These are phyloP conservation scores for Ceratonia siliqua DNA, from an alignment of 306 rosid species.

Conservation along the genomic window DNA sequence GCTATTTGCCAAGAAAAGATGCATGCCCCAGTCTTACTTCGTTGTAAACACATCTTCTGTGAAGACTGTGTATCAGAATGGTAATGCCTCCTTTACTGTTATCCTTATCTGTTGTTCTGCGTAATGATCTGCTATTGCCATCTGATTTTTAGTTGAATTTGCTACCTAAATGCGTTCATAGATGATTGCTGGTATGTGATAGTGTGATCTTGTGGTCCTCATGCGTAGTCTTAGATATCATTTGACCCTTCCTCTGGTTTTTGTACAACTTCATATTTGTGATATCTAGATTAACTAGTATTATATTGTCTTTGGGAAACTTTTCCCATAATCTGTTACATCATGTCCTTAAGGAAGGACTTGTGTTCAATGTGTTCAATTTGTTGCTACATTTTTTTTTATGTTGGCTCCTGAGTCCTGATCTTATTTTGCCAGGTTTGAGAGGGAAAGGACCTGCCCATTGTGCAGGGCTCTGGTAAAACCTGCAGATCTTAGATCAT, in stretches of 20 bases:
- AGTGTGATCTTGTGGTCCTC: not conserved
- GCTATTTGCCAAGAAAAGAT: slow-evolving; percentile 99
- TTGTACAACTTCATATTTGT: not conserved
- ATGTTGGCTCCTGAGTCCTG: slow-evolving; percentile 24
- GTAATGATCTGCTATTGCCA: slow-evolving; percentile 6
- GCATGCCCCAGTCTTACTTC: slow-evolving; percentile 89
- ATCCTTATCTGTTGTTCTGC: slow-evolving; percentile 6
- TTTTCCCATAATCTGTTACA: not conserved
- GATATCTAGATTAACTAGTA: not conserved
- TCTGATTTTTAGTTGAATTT: slow-evolving; percentile 20
- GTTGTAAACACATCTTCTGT: slow-evolving; percentile 96
- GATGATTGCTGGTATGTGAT: slow-evolving; percentile 1
- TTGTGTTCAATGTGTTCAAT: not conserved
- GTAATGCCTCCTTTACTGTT: slow-evolving; percentile 49
- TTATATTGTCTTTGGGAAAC: not conserved
- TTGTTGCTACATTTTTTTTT: not conserved
- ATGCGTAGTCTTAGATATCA: not conserved
- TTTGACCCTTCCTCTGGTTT: not conserved
- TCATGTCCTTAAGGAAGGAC: not conserved
- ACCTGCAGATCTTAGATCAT: slow-evolving; percentile 92
- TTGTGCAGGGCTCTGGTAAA: slow-evolving; percentile 97
- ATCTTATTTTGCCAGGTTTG: slow-evolving; percentile 67
- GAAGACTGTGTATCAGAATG: slow-evolving; percentile 99
- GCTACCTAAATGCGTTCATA: not conserved
- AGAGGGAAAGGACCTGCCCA: slow-evolving; percentile 96